Percentiles rank a stretch among this genome's conserved stretches.
These are phyloP conservation scores for Periconia digitata DNA, from an alignment of 2,329 filamentous ascomycete genomes.

Conservation along the genomic window DNA sequence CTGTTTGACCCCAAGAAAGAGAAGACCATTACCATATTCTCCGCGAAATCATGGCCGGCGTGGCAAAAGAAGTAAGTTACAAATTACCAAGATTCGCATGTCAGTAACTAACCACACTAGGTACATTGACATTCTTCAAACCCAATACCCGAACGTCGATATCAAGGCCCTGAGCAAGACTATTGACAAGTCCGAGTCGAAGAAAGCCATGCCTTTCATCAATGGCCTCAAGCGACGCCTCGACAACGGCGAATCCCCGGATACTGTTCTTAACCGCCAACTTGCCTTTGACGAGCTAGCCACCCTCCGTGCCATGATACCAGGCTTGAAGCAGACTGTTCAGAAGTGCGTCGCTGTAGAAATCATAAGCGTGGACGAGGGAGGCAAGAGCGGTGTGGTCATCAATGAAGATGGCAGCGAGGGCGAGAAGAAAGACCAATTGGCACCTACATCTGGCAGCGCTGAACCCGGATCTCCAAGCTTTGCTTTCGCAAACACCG, in stretches of 20 bases:
- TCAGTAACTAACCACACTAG: too few relatives aligned
- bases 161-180: slow-evolving; percentile 79
- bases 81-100: too few relatives aligned
- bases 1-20: slow-evolving; percentile 87
- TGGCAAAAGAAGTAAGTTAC: slow-evolving; percentile 96
- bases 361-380: slow-evolving; percentile 71
- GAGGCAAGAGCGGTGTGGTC: slow-evolving; percentile 64
- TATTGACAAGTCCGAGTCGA: slow-evolving; percentile 86
- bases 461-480: slow-evolving; percentile 81
- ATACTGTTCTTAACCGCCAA: slow-evolving; percentile 77
- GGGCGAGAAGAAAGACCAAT: slow-evolving; percentile 60
- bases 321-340: slow-evolving; percentile 74
- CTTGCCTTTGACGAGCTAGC: slow-evolving; percentile 82
- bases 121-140: slow-evolving; percentile 37
- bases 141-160: slow-evolving; percentile 57
- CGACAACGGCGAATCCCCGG: slow-evolving; percentile 64
- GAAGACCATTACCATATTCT: slow-evolving; percentile 88
- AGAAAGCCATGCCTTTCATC: slow-evolving; percentile 98
- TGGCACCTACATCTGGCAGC: slow-evolving; percentile 65
- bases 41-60: slow-evolving; percentile 74
- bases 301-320: slow-evolving; percentile 75
- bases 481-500: slow-evolving; percentile 82
- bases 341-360: slow-evolving; percentile 69
- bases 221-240: slow-evolving; percentile 84
- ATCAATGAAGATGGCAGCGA: slow-evolving; percentile 55